Evolutionary conservation across 176 grass and related monocot species (phyloP), one percentile per base, ranked within the genome.

Genomic region (Oryza rufipogon): DNA sequence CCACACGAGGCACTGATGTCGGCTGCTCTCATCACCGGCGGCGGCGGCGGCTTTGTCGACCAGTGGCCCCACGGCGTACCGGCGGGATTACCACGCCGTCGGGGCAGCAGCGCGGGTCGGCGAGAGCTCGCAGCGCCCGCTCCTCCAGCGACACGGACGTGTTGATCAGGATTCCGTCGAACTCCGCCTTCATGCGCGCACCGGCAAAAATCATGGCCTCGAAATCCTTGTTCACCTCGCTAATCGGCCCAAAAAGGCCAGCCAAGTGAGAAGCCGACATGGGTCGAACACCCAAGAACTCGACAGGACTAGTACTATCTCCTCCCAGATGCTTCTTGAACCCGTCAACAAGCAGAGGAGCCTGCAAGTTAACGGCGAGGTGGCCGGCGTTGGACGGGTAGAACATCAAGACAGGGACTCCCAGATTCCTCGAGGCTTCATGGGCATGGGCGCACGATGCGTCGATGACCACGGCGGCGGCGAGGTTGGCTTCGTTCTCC

Each of bases 1-100:
- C 88, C 88, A 90, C 11, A 34, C 19, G 28, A 30, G 28, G 28
- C 26, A 86, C 68, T 85, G 71, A 12, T 85, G 44, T 9, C 73
- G 51, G 1, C 51, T 56, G 51, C 16, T 19, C 16, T 10, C 5
- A 6, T 56, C 51, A 52, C 3, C 26, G 26, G 26, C 49, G 14
- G 49, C 49, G 15, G 14, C 15, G 16, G 16, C 16, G 4, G 14
- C 16, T 5, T 19, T 19, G 5, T 56, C 16, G 4, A 56, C 51
- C 51, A 56, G 51, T 19, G 51, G 51, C 16, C 51, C 51, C 49
- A 52, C 15, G 49, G 49, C 14, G 49, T 52, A 52, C 5, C 3
- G 49, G 49, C 49, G 49, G 49, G 15, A 52, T 4, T 3, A 52
- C 15, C 49, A 17, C 14, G 49, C 16, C 16, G 16, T 1, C 51